These are phyloP conservation scores for Xylariaceae sp. DNA, from an alignment of 2,329 filamentous ascomycete species.

Conservation along the genomic window DNA sequence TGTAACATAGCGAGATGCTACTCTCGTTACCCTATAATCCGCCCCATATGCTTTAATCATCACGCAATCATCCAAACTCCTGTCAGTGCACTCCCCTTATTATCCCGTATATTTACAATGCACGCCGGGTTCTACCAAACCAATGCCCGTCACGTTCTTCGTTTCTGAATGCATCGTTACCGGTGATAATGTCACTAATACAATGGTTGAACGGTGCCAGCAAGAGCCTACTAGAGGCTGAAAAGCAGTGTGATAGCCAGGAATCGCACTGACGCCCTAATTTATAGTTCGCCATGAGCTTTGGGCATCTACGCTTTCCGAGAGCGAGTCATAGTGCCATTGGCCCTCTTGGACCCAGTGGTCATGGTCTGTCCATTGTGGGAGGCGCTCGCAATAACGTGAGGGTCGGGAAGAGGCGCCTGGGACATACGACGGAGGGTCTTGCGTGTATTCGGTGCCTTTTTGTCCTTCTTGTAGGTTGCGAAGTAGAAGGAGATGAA, in stretches of 20 bases:
- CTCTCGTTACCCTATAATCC: constrained; percentile 18
- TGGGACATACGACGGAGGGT: constrained; percentile 70
- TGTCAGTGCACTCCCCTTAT: constrained; percentile 32
- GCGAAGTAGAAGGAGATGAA: constrained; percentile 99
- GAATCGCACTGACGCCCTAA: constrained; percentile 4
- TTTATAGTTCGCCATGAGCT: constrained; percentile 14
- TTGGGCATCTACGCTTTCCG: constrained; percentile 67
- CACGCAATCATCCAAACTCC: constrained; percentile 38
- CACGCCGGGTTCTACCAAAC: constrained; percentile 23
- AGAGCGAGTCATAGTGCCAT: constrained; percentile 68
- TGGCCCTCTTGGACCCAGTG: constrained; percentile 62
- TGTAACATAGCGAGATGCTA: constrained; percentile 20
- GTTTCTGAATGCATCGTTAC: constrained; percentile 35
- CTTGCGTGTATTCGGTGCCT: constrained; percentile 82
- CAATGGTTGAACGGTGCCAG: constrained; percentile 35
- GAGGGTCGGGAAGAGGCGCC: constrained; percentile 80
- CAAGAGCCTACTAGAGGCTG: constrained; percentile 19
- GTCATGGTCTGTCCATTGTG: constrained; percentile 59
- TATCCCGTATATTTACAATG: constrained; percentile 35
- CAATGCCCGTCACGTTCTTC: constrained; percentile 29
- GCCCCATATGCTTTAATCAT: constrained; percentile 36
- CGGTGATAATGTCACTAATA: constrained; percentile 42
- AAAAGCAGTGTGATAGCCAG: constrained; percentile 11
- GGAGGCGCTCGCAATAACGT: constrained; percentile 70
- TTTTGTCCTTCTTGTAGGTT: constrained; percentile 89